Evolutionary conservation across 495 filamentous ascomycete species (phyloP).

Genomic region (Xylaria castorea): DNA sequence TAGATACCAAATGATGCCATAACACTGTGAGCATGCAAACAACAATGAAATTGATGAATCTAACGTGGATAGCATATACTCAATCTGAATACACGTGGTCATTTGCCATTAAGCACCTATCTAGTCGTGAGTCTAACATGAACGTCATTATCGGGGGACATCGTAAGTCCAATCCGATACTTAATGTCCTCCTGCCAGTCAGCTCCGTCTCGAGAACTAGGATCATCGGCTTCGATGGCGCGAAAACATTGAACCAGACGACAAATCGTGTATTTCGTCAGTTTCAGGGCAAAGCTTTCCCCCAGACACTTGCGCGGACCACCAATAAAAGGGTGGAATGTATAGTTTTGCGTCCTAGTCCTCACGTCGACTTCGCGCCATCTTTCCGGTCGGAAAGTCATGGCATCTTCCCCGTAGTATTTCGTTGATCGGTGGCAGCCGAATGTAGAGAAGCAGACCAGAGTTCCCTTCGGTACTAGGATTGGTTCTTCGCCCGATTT

Average conservation of each 20-base stretch:
- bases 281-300: neutral
- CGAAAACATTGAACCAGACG: slow-evolving; percentile 1
- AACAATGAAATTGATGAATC: too few relatives aligned
- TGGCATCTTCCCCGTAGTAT: slow-evolving; percentile 1
- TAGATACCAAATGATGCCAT: too few relatives aligned
- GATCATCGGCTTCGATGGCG: neutral
- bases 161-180: neutral
- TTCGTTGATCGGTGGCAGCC: slow-evolving; percentile 1
- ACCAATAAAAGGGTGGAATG: neutral
- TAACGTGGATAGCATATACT: too few relatives aligned
- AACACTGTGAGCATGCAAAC: too few relatives aligned
- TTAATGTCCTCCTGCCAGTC: neutral
- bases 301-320: neutral
- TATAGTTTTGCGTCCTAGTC: neutral
- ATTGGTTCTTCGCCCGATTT: neutral
- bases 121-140: neutral
- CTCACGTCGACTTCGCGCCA: neutral
- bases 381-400: neutral
- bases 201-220: neutral
- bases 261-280: neutral
- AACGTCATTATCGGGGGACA: neutral
- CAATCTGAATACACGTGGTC: too few relatives aligned
- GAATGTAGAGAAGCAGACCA: neutral
- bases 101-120: too few relatives aligned
- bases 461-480: neutral